Conservation (phyloP, 2,329 filamentous ascomycete species). For the Botrytis fabae region DNA sequence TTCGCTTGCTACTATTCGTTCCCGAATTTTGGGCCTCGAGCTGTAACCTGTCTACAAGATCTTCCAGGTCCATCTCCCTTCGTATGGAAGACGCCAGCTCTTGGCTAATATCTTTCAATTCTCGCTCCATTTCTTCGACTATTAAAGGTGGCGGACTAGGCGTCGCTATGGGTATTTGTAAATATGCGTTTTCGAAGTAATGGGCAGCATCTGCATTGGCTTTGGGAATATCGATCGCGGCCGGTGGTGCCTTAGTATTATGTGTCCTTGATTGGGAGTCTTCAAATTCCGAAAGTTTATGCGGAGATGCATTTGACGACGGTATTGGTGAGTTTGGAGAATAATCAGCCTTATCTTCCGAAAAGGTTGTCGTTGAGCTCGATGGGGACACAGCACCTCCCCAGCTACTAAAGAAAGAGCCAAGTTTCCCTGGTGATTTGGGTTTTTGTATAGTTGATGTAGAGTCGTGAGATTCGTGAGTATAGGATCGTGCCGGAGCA, state of each 20-base stretch:
- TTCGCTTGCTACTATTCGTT: conserved; percentile 62
- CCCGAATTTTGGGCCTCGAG: conserved; percentile 64
- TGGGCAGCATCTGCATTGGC: conserved; percentile 45
- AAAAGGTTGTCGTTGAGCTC: conserved; percentile 63
- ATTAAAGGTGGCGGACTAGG: conserved; percentile 49
- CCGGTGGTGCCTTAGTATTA: conserved; percentile 42
- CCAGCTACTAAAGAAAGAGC: conserved; percentile 68
- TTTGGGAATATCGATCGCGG: conserved; percentile 40
- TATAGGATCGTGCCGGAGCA: conserved; percentile 32
- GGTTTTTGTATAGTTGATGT: conserved; percentile 41
- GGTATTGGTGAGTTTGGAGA: conserved; percentile 60
- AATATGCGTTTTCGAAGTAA: conserved; percentile 38
- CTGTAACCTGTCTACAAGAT: conserved; percentile 85
- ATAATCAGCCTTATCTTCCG: conserved; percentile 48
- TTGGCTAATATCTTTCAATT: conserved; percentile 87
- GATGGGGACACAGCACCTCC: conserved; percentile 55
- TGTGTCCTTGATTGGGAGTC: conserved; percentile 33
- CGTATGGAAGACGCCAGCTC: conserved; percentile 92
- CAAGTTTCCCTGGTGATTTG: conserved; percentile 58
- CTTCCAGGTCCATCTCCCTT: conserved; percentile 94
- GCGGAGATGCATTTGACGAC: conserved; percentile 51
- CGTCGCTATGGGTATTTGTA: conserved; percentile 39
- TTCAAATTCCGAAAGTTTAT: conserved; percentile 36
- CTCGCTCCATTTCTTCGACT: conserved; percentile 88
- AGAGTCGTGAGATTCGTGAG: conserved; percentile 37